Base-by-base conservation (phyloP, 2,329 filamentous ascomycete species). In the Colletotrichum sp. region DNA sequence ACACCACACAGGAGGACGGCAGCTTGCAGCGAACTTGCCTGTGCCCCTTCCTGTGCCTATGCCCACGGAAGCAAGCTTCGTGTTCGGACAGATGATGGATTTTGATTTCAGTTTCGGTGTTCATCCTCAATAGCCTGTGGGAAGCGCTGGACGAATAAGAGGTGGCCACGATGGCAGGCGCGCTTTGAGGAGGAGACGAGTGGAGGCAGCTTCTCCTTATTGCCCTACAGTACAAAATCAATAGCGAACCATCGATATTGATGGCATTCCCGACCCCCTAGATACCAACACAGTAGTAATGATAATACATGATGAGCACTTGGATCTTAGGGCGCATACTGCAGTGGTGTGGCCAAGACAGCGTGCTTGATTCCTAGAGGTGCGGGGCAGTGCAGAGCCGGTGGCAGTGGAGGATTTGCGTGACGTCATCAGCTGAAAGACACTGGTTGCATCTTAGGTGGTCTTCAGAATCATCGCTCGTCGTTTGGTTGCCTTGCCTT, bases 41-140 rank as follows among this genome's bases (percentile, higher is more conserved):
- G 43, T 21, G 34, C 61, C 32, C 4, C n/a, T 21, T n/a, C n/a
- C 61, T 43, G 18, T 36, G 34, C 61, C 32, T 13, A 7, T 64
- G 32, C 34, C 61, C n/a, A 36, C n/a, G 14, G 34, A 43, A 64
- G 61, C 61, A 34, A 28, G 28, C 13, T 69, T 69, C 7, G 55
- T 69, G 9, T 69, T 69, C 48, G 67, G 67, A 4, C 55, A 21
- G 34, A 43, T 43, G 28, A 16, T 7, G 32, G 32, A 60, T 10
- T 68, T 34, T 48, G 14, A 26, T 16, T 68, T 68, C 43, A 30
- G 34, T 39, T 68, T 91, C n/a, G 13, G 64, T 14, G 8, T 16
- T 9, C 8, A n/a, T 14, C 26, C 39, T 18, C 39, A 52, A 57
- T 16, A 21, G 32, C 14, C 13, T 43, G 34, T 64, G 13, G 36